Conservation (phyloP, 805 yeast species). For the Schwanniomyces yamadae region DNA sequence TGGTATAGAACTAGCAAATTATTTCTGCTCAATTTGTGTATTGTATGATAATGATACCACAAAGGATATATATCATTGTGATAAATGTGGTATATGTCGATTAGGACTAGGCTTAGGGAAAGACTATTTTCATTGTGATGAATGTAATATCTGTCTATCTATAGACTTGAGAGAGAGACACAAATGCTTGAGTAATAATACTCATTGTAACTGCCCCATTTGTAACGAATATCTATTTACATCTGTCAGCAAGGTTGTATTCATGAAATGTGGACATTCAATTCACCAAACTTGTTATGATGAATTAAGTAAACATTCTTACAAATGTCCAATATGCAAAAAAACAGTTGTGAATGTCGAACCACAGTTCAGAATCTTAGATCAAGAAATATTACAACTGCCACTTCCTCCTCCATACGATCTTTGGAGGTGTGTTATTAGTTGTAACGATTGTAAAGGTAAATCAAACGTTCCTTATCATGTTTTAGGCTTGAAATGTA, state of each 20-base stretch:
- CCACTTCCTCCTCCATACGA: conserved; percentile 79
- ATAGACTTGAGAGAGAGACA: conserved; percentile 76
- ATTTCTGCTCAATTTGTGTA: conserved; percentile 76
- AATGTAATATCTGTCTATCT: conserved; percentile 85
- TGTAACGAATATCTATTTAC: conserved; percentile 91
- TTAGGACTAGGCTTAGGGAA: conserved; percentile 84
- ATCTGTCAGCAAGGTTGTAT: conserved; percentile 76
- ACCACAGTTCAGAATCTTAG: conserved; percentile 81
- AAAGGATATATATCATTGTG: conserved; percentile 88
- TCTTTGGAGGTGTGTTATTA: conserved; percentile 70
- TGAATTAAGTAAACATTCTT: conserved; percentile 76
- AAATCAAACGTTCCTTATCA: conserved; percentile 75
- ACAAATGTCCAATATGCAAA: conserved; percentile 90
- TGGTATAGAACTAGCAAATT: conserved; percentile 63
- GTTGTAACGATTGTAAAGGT: conserved; percentile 87
- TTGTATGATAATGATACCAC: conserved; percentile 77
- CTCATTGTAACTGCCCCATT: conserved; percentile 89
- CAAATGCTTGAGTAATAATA: conserved; percentile 80
- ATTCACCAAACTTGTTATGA: conserved; percentile 84
- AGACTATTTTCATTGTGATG: conserved; percentile 88
- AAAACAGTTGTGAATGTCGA: conserved; percentile 85
- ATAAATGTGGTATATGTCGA: conserved; percentile 89
- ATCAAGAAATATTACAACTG: conserved; percentile 74
- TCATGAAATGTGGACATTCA: conserved; percentile 93
- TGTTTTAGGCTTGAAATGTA: conserved; percentile 83